Conservation (phyloP, 768 basidiomycete species). For the Phaeotremella skinneri region DNA sequence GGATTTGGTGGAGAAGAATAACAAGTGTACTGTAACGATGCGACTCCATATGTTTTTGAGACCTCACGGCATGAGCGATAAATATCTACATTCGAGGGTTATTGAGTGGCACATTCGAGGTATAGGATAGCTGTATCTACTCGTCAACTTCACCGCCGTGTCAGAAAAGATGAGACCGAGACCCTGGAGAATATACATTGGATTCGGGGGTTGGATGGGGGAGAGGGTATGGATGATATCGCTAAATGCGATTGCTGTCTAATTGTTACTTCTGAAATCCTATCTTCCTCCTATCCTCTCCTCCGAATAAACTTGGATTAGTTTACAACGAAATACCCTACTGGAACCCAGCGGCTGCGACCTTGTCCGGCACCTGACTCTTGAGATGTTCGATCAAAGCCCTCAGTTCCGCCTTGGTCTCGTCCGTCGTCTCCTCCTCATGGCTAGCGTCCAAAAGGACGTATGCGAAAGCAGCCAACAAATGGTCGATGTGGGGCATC, state of each 20-base stretch:
- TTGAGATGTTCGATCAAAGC: constrained; percentile 70
- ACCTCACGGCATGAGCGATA: neutral
- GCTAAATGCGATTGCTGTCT: no score
- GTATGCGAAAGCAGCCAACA: constrained; percentile 74
- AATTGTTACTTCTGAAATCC: no score
- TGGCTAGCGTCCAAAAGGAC: constrained; percentile 70
- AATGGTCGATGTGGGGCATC: constrained; percentile 69
- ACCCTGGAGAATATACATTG: no score
- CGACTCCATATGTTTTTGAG: no score
- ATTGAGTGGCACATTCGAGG: neutral
- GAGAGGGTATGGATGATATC: neutral
- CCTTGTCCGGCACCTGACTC: constrained; percentile 69
- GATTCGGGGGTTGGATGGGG: no score
- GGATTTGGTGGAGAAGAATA: no score
- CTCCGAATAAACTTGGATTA: no score
- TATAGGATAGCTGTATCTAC: neutral
- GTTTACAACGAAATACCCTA: no score
- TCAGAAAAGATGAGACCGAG: no score
- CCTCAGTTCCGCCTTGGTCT: constrained; percentile 72
- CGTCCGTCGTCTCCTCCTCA: constrained; percentile 75
- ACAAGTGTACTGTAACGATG: no score
- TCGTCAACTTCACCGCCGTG: no score
- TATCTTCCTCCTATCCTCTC: no score
- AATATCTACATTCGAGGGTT: neutral
- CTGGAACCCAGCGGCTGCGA: constrained; percentile 68